These are phyloP conservation scores for Malassezia yamatoensis DNA, from an alignment of 1,284 basidiomycete species.

Conservation along the genomic window DNA sequence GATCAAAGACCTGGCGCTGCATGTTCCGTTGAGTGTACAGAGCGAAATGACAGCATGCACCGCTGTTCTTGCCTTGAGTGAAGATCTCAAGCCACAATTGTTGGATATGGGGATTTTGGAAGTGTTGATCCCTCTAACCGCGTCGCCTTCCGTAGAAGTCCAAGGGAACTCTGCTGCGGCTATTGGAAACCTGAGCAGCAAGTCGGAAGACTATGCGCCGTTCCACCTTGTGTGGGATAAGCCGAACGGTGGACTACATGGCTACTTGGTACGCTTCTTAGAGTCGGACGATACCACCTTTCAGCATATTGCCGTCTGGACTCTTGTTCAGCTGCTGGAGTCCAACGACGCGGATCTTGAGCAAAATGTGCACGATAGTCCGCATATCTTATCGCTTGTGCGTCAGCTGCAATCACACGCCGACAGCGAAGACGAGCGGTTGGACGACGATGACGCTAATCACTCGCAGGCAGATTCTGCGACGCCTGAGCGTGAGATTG, in stretches of 20 bases:
- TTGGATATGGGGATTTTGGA: slow-evolving; percentile 98
- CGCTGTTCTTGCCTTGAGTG: slow-evolving; percentile 52
- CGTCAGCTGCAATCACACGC: slow-evolving; percentile 25
- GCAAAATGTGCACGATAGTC: slow-evolving; percentile 41
- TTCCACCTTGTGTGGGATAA: slow-evolving; percentile 98
- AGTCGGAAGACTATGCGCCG: slow-evolving; percentile 86
- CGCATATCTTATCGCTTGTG: slow-evolving; percentile 40
- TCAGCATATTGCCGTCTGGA: slow-evolving; percentile 94
- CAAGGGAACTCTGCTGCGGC: slow-evolving; percentile 98
- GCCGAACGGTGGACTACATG: slow-evolving; percentile 92
- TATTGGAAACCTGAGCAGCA: slow-evolving; percentile 86
- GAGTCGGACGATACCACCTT: slow-evolving; percentile 93
- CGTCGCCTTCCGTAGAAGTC: slow-evolving; percentile 90
- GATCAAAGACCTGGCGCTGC: slow-evolving; percentile 90
- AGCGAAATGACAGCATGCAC: slow-evolving; percentile 99
- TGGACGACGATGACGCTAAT: slow-evolving; percentile 22
- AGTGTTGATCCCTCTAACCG: slow-evolving; percentile 89
- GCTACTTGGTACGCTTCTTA: slow-evolving; percentile 87
- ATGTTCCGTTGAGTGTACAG: slow-evolving; percentile 91
- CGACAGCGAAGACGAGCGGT: slow-evolving; percentile 18
- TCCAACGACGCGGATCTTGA: slow-evolving; percentile 60
- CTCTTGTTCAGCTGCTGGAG: slow-evolving; percentile 90
- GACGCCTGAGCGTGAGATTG: slow-evolving; percentile 41
- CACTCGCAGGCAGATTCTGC: slow-evolving; percentile 31
- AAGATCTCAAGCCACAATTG: slow-evolving; percentile 51